Evolutionary conservation across 2,329 filamentous ascomycete genomes (phyloP).

Genomic region (Fusarium marasasianum): DNA sequence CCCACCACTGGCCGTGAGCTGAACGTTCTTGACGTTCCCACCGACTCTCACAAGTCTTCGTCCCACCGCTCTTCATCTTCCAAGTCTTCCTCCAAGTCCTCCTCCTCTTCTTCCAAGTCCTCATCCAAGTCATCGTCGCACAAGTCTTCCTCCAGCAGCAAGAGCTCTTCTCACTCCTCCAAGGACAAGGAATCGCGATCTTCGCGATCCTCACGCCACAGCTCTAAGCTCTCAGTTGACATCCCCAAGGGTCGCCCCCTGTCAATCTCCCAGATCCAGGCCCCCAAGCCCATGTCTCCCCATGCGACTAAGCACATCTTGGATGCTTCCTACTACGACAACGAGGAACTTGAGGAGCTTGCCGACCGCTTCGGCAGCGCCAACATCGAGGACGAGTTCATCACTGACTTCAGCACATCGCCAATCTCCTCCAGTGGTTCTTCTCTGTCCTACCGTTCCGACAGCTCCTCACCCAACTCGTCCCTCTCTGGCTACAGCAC

Average conservation of each 20-base stretch:
- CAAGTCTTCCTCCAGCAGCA: constrained; percentile 44
- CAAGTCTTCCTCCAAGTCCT: constrained; percentile 50
- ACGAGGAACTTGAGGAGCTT: constrained; percentile 81
- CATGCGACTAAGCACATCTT: constrained; percentile 89
- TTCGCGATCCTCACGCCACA: constrained; percentile 56
- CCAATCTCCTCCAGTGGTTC: constrained; percentile 76
- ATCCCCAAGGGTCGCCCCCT: constrained; percentile 90
- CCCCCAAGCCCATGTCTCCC: constrained; percentile 88
- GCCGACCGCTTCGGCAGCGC: constrained; percentile 75
- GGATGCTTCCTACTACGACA: constrained; percentile 78
- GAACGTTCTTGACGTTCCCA: constrained; percentile 95
- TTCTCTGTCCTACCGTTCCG: constrained; percentile 75
- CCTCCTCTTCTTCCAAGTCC: constrained; percentile 50
- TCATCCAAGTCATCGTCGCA: constrained; percentile 54
- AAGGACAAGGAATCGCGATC: constrained; percentile 55
- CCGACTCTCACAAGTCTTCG: constrained; percentile 52
- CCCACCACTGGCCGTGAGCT: constrained; percentile 96
- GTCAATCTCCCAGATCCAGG: constrained; percentile 87
- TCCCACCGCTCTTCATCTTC: constrained; percentile 55
- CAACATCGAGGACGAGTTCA: constrained; percentile 66
- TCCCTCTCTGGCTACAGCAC: constrained; percentile 82
- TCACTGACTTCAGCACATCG: constrained; percentile 64
- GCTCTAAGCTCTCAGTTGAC: constrained; percentile 65
- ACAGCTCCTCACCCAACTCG: constrained; percentile 78
- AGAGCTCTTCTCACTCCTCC: constrained; percentile 55